Evolutionary conservation across 441 rosid species (phyloP).

Genomic region (Corymbia calophylla): DNA sequence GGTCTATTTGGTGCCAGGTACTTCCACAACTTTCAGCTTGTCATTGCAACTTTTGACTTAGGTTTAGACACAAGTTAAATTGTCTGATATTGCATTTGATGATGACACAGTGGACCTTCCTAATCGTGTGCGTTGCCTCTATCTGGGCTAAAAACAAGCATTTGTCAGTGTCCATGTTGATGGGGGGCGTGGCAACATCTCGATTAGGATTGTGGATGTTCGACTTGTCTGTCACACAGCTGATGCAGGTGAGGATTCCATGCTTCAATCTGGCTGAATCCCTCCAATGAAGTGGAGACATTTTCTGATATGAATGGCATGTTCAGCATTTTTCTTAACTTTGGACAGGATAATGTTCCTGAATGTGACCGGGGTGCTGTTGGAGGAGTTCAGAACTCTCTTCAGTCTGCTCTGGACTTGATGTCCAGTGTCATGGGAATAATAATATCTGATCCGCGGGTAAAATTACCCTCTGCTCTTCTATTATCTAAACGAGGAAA

Average conservation of each 20-base stretch:
- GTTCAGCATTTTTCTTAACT: neutral
- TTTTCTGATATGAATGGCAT: neutral
- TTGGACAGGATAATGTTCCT: slow-evolving; percentile 52
- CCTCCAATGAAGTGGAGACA: neutral
- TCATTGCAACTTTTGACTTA: neutral
- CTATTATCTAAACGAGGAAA: neutral
- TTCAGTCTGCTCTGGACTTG: slow-evolving; percentile 58
- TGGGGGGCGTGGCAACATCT: slow-evolving; percentile 81
- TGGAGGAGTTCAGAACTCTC: slow-evolving; percentile 89
- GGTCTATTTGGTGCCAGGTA: slow-evolving; percentile 96
- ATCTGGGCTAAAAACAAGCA: slow-evolving; percentile 33
- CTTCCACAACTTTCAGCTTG: neutral
- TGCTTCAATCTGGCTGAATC: neutral
- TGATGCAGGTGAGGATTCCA: slow-evolving; percentile 58
- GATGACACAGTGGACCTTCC: slow-evolving; percentile 60
- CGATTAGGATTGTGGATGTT: slow-evolving; percentile 92
- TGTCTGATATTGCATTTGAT: neutral
- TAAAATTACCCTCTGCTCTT: neutral
- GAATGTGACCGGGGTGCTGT: slow-evolving; percentile 75
- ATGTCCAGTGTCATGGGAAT: slow-evolving; percentile 63
- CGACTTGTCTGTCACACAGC: slow-evolving; percentile 71
- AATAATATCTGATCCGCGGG: slow-evolving; percentile 61
- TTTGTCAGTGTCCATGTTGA: slow-evolving; percentile 57
- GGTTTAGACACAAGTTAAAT: neutral
- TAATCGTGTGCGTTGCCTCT: slow-evolving; percentile 53